phyloP scores from a whole-genome alignment of 2,329 filamentous ascomycete species.

The Clarireedia sp. region DNA sequence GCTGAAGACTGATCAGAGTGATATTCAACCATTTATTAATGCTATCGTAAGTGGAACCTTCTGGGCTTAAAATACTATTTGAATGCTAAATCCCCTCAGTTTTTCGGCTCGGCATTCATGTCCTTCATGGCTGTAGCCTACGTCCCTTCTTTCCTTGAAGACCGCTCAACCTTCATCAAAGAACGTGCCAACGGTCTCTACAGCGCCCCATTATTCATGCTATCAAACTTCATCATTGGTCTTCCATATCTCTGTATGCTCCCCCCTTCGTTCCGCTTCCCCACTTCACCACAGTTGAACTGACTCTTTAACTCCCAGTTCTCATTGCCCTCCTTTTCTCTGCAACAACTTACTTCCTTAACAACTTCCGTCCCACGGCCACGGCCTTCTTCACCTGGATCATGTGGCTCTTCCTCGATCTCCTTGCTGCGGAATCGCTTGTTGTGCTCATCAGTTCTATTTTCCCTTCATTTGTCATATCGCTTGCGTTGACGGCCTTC shows the following conservation, averaged over 20 bases:
- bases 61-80: background rate
- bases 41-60: slow-evolving; percentile 47
- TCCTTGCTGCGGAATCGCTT: slow-evolving; percentile 73
- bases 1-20: slow-evolving; percentile 56
- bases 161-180: slow-evolving; percentile 63
- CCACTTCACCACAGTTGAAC: background rate
- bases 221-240: slow-evolving; percentile 77
- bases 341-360: slow-evolving; percentile 69
- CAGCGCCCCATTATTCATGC: slow-evolving; percentile 61
- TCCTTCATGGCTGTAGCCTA: slow-evolving; percentile 80
- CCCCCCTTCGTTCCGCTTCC: background rate
- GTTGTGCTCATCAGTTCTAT: slow-evolving; percentile 68
- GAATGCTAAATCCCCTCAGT: slow-evolving; percentile 30
- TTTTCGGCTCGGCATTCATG: slow-evolving; percentile 69
- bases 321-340: slow-evolving; percentile 70
- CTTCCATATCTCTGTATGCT: slow-evolving; percentile 63
- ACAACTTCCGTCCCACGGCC: slow-evolving; percentile 60
- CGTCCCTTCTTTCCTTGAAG: slow-evolving; percentile 75
- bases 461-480: slow-evolving; percentile 72
- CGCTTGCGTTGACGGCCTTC: slow-evolving; percentile 73
- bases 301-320: slow-evolving; percentile 35
- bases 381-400: slow-evolving; percentile 68
- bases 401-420: slow-evolving; percentile 78
- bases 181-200: slow-evolving; percentile 78
- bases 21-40: slow-evolving; percentile 76